Evolutionary conservation across 2,329 filamentous ascomycete genomes (phyloP).

Genomic region (Dactylellina haptotyla): DNA sequence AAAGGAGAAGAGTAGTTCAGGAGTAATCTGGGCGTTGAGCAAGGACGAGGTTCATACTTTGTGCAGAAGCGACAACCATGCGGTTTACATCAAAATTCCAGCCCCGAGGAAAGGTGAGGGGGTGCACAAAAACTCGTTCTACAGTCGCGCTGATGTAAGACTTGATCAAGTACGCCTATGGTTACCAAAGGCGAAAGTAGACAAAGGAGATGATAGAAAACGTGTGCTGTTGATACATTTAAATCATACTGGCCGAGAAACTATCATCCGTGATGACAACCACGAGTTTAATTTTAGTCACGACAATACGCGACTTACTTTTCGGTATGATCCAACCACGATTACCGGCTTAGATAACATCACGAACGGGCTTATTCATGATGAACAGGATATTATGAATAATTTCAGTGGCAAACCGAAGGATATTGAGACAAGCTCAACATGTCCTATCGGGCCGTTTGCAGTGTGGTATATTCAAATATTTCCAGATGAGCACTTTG

Average conservation of each 20-base stretch:
- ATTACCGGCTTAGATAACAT: background rate
- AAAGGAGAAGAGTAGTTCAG: background rate
- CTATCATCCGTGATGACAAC: background rate
- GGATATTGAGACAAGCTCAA: background rate
- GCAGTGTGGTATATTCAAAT: background rate
- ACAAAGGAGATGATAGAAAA: background rate
- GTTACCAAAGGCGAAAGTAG: background rate
- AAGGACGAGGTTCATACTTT: background rate
- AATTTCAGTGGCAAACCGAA: background rate
- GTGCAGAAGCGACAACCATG: background rate
- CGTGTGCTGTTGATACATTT: background rate
- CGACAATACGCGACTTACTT: background rate
- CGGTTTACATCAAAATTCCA: background rate
- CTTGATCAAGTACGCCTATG: background rate
- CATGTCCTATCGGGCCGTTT: background rate
- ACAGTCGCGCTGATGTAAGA: background rate
- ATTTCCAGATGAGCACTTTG: background rate
- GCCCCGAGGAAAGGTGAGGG: background rate
- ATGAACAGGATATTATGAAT: background rate
- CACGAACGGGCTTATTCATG: background rate
- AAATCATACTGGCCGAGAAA: background rate
- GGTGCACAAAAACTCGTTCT: background rate
- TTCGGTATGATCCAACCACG: background rate
- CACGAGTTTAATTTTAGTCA: background rate
- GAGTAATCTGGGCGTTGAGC: background rate